Evolutionary conservation across 2,329 filamentous ascomycete species (phyloP).

Genomic region (Dryadomyces quercus-mongolicae): DNA sequence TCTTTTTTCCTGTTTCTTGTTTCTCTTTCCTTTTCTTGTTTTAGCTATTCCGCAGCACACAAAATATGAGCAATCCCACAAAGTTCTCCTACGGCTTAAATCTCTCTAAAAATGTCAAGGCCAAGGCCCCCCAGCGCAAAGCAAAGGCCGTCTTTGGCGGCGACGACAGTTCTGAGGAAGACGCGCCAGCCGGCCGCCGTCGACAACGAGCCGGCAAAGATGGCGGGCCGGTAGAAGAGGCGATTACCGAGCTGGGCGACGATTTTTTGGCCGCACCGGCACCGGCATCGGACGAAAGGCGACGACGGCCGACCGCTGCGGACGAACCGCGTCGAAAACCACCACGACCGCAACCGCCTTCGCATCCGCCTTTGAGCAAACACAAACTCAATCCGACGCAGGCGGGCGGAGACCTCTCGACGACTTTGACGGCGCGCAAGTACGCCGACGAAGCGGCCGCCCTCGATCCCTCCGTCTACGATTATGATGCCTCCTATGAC

Average conservation of each 20-base stretch:
- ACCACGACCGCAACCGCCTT: conserved; percentile 25
- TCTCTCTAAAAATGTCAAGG: conserved; percentile 26
- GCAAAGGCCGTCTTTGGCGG: conserved; percentile 47
- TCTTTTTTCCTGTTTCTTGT: not conserved
- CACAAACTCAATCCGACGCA: conserved; percentile 24
- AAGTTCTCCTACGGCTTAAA: conserved; percentile 16
- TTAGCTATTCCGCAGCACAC: not conserved
- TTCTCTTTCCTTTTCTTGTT: not conserved
- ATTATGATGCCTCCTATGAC: conserved; percentile 76
- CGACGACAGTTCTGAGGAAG: conserved; percentile 25
- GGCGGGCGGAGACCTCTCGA: conserved; percentile 56
- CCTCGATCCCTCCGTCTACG: conserved; percentile 65
- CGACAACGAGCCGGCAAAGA: not conserved
- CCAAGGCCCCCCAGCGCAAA: conserved; percentile 43
- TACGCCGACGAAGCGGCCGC: conserved; percentile 53
- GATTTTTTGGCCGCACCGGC: conserved; percentile 25
- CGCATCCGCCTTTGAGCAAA: conserved; percentile 12
- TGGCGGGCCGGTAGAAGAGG: conserved; percentile 30
- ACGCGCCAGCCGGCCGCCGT: conserved; percentile 1
- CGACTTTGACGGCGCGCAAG: conserved; percentile 48
- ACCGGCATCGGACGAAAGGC: conserved; percentile 12
- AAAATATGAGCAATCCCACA: not conserved
- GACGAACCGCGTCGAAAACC: not conserved
- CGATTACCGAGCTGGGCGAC: conserved; percentile 47
- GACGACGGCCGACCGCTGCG: not conserved